Conservation (phyloP, 2,329 filamentous ascomycete genomes). For the Colletotrichum tamarilloi region DNA sequence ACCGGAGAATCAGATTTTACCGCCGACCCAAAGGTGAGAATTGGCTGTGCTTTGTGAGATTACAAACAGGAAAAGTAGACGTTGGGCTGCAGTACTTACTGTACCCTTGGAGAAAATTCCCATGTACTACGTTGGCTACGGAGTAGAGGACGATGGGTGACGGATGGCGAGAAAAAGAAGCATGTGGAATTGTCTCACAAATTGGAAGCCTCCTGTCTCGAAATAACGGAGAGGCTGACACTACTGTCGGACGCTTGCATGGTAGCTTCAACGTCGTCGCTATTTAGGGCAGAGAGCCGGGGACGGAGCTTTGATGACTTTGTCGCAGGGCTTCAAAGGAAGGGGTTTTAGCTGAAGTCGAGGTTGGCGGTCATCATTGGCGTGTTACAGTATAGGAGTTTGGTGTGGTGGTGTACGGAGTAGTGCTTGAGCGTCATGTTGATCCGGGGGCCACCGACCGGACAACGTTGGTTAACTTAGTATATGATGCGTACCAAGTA, state of each 20-base stretch:
- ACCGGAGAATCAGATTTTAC: background rate
- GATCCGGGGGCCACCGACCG: background rate
- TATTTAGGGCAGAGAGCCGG: conserved; percentile 5
- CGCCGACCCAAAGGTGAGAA: background rate
- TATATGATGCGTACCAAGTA: background rate
- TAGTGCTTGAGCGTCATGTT: conserved; percentile 5
- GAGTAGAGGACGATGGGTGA: background rate
- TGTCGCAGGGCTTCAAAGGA: conserved; percentile 11
- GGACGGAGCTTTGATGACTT: background rate
- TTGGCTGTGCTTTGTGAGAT: background rate
- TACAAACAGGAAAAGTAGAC: background rate
- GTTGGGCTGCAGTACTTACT: background rate
- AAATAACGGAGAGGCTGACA: conserved; percentile 31
- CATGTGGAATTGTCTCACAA: conserved; percentile 8
- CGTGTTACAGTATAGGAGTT: background rate
- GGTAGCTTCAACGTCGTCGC: conserved; percentile 34
- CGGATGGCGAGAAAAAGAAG: background rate
- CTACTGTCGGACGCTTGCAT: conserved; percentile 32
- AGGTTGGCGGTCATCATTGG: background rate
- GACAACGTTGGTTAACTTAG: background rate
- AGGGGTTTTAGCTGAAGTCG: background rate
- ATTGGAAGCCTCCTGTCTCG: conserved; percentile 25
- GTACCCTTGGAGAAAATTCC: background rate
- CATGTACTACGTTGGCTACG: background rate
- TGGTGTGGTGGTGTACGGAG: background rate